Evolutionary conservation across 208 protist genomes (phyloP).

Genomic region (Trypanosomatidae sp.): DNA sequence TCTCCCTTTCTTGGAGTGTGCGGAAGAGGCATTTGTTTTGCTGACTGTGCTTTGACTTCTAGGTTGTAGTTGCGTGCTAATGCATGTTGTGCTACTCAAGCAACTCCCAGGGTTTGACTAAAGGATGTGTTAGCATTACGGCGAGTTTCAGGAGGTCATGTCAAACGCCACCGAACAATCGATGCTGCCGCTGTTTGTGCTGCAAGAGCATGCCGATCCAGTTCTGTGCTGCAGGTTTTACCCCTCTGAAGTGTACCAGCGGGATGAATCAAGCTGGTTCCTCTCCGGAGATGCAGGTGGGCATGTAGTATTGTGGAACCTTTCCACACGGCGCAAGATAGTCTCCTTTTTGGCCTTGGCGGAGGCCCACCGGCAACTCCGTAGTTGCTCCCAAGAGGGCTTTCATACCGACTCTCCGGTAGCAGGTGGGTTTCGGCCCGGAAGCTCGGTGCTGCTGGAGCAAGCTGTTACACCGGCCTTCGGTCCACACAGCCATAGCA

Average conservation of each 20-base stretch:
- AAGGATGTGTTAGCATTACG: not conserved
- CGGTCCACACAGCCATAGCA: slow-evolving; percentile 19
- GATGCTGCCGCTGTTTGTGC: slow-evolving; percentile 59
- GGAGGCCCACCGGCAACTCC: slow-evolving; percentile 9
- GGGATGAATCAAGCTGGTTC: slow-evolving; percentile 41
- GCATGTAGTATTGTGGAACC: slow-evolving; percentile 68
- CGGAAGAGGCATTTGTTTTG: not conserved
- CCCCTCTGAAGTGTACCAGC: slow-evolving; percentile 8
- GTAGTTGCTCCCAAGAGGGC: not conserved
- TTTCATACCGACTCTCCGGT: not conserved
- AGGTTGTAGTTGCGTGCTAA: not conserved
- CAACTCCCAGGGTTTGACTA: not conserved
- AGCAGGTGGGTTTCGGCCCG: not conserved
- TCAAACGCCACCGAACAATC: not conserved
- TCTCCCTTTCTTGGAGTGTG: not conserved
- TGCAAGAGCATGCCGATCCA: slow-evolving; percentile 50
- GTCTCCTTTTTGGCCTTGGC: slow-evolving; percentile 36
- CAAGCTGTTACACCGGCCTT: not conserved
- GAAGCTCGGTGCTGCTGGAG: not conserved
- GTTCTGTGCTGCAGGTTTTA: slow-evolving; percentile 69
- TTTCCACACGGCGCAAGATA: slow-evolving; percentile 46
- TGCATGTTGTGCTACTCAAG: not conserved
- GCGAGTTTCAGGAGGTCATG: not conserved
- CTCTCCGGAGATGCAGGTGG: slow-evolving; percentile 75
- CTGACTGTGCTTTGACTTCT: too few species aligned